Percentiles rank a stretch among this genome's conserved stretches.
Evolutionary conservation across 2,329 filamentous ascomycete genomes (phyloP).

Genomic region (Xylariales sp.): DNA sequence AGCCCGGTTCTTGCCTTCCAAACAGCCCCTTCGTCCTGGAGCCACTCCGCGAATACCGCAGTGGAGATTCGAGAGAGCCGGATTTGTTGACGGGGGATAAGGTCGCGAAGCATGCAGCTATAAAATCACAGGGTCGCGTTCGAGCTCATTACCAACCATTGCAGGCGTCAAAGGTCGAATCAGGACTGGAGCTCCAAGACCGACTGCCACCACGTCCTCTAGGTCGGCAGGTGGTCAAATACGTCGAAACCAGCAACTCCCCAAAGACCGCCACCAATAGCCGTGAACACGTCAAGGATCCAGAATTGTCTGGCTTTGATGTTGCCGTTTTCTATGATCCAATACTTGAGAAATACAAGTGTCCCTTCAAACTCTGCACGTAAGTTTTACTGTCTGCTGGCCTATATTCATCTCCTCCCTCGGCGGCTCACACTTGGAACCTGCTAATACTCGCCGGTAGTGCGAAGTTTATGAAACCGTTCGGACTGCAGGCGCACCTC

Average conservation of each 20-base stretch:
- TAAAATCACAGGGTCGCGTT: too few species aligned
- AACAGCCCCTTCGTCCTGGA: constrained; percentile 8
- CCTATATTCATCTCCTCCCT: too few species aligned
- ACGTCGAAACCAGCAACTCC: too few species aligned
- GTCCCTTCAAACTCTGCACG: constrained; percentile 49
- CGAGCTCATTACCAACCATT: too few species aligned
- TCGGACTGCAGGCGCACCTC: constrained; percentile 37
- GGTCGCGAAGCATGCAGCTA: too few species aligned
- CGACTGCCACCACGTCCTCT: too few species aligned
- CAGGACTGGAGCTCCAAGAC: too few species aligned
- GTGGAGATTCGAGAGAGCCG: constrained; percentile 13
- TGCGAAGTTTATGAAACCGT: constrained; percentile 31
- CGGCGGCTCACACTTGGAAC: not conserved
- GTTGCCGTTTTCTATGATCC: constrained; percentile 40
- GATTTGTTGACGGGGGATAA: constrained; percentile 14
- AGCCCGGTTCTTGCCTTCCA: not conserved
- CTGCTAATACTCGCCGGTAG: constrained; percentile 17
- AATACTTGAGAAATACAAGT: constrained; percentile 42
- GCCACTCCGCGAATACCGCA: constrained; percentile 12
- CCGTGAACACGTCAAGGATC: constrained; percentile 36
- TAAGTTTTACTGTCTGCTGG: constrained; percentile 32
- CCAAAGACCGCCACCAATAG: too few species aligned
- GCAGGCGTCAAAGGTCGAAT: too few species aligned
- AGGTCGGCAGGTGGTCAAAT: too few species aligned
- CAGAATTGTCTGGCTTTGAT: constrained; percentile 42